phyloP scores from a whole-genome alignment of 768 basidiomycete species.

The Termitomyces sp. region DNA sequence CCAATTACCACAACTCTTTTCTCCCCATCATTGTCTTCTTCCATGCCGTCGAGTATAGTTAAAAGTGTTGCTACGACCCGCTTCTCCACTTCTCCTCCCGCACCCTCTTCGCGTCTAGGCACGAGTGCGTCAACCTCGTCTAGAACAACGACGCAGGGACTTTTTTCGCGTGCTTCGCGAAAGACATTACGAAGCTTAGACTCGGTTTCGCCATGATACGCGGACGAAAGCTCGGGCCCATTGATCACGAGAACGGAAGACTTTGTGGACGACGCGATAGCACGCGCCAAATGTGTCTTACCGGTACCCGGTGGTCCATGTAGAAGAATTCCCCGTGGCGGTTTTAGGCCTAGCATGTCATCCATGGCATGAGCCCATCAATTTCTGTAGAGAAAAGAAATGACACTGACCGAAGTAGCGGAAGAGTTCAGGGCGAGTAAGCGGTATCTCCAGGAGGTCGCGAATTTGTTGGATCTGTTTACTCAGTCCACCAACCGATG shows the following conservation, averaged over 20 bases:
- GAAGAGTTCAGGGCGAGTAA: slow-evolving; percentile 80
- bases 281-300: slow-evolving; percentile 94
- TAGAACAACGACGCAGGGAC: slow-evolving; percentile 90
- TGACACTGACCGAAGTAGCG: slow-evolving; percentile 60
- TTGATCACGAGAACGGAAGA: slow-evolving; percentile 92
- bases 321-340: slow-evolving; percentile 91
- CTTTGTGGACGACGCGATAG: slow-evolving; percentile 84
- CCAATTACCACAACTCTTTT: slow-evolving; percentile 89
- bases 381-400: background rate
- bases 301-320: slow-evolving; percentile 98
- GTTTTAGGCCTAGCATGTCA: slow-evolving; percentile 65
- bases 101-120: slow-evolving; percentile 83
- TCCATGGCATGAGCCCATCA: background rate
- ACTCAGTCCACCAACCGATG: slow-evolving; percentile 82
- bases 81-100: slow-evolving; percentile 93
- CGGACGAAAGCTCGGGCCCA: slow-evolving; percentile 91
- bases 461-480: slow-evolving; percentile 85
- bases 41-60: slow-evolving; percentile 93
- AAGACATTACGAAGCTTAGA: slow-evolving; percentile 88
- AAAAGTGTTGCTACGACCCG: slow-evolving; percentile 93
- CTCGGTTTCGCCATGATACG: slow-evolving; percentile 97
- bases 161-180: slow-evolving; percentile 71
- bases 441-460: slow-evolving; percentile 81
- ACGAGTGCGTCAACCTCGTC: slow-evolving; percentile 97
- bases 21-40: slow-evolving; percentile 37